Percentiles rank a stretch among this genome's conserved stretches.
Conservation (phyloP, 2,329 filamentous ascomycete genomes). For the Ambrosiella cleistominuta region DNA sequence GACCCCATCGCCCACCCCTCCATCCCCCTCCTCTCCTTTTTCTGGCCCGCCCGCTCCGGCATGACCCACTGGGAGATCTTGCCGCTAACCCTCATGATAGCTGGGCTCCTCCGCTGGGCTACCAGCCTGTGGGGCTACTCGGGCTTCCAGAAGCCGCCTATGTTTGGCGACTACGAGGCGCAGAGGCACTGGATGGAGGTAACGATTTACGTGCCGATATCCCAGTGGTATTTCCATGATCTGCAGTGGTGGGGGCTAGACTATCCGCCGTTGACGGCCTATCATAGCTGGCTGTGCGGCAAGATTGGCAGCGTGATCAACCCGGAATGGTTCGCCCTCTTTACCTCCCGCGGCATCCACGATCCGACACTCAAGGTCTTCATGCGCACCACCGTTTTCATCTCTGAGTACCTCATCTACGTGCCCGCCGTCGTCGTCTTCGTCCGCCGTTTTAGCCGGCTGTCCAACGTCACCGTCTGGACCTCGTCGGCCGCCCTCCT, state of each 20-base stretch:
- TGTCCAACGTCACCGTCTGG: conserved; percentile 64
- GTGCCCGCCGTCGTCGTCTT: conserved; percentile 76
- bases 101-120: conserved; percentile 85
- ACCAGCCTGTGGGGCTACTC: conserved; percentile 91
- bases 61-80: conserved; percentile 84
- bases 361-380: conserved; percentile 72
- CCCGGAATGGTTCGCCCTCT: conserved; percentile 72
- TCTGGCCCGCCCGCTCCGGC: conserved; percentile 76
- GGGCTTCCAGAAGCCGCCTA: conserved; percentile 64
- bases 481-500: conserved; percentile 69
- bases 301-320: conserved; percentile 67
- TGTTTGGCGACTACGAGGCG: conserved; percentile 95
- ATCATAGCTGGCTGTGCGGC: conserved; percentile 92
- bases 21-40: conserved; percentile 82
- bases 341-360: conserved; percentile 65
- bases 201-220: conserved; percentile 71
- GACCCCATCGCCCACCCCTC: conserved; percentile 39
- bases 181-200: conserved; percentile 99
- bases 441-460: conserved; percentile 59
- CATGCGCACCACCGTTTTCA: conserved; percentile 82
- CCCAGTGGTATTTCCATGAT: conserved; percentile 97
- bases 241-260: conserved; percentile 95
- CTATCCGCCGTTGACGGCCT: conserved; percentile 92
- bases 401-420: conserved; percentile 82
- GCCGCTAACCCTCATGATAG: conserved; percentile 72